These are phyloP conservation scores for Monosporascus sp. DNA, from an alignment of 2,329 filamentous ascomycete genomes.

Conservation along the genomic window DNA sequence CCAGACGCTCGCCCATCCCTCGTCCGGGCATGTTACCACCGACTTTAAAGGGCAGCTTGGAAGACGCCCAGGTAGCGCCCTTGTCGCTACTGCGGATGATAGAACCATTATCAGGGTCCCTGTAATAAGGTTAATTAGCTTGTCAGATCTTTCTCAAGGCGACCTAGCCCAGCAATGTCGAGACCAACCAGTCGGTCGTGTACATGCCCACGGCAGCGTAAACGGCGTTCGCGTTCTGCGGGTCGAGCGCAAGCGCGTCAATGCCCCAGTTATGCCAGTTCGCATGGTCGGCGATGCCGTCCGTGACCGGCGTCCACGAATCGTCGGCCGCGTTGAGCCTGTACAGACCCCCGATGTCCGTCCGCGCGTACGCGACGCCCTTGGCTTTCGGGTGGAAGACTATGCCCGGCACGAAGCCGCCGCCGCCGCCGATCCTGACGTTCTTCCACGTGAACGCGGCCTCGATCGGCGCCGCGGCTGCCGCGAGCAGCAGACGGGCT, in stretches of 20 bases:
- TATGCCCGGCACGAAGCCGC: constrained; percentile 51
- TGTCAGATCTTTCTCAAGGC: neutral
- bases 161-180: neutral
- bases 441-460: constrained; percentile 41
- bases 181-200: constrained; percentile 46
- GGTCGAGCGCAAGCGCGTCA: constrained; percentile 51
- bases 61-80: constrained; percentile 45
- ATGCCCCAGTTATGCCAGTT: constrained; percentile 52
- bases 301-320: constrained; percentile 49
- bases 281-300: constrained; percentile 35
- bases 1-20: constrained; percentile 53
- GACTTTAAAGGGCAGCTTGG: constrained; percentile 51
- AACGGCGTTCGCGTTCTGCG: constrained; percentile 44
- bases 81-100: constrained; percentile 50
- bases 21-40: constrained; percentile 58
- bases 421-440: constrained; percentile 48
- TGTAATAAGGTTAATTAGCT: constrained; percentile 3
- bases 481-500: constrained; percentile 9
- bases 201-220: constrained; percentile 53
- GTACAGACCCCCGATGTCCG: constrained; percentile 54
- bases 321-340: constrained; percentile 48
- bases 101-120: constrained; percentile 48
- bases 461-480: constrained; percentile 17
- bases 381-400: constrained; percentile 48
- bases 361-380: constrained; percentile 49